Percentiles rank a stretch among this genome's conserved stretches.
These are phyloP conservation scores for Pyrenula aspistea DNA, from an alignment of 495 filamentous ascomycete species.

Conservation along the genomic window DNA sequence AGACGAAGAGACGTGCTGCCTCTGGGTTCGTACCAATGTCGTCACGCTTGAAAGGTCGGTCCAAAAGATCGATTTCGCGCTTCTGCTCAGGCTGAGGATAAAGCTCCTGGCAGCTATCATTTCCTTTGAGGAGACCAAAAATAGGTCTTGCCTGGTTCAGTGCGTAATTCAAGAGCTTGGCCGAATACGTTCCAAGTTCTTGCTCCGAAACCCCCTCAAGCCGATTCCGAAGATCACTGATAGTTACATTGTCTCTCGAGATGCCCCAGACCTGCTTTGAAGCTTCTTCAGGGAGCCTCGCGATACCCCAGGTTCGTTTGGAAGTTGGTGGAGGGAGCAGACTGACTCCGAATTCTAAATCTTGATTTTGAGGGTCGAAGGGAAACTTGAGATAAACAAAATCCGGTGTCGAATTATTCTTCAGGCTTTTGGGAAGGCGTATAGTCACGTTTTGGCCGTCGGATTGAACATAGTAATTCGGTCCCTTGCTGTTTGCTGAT, in stretches of 20 bases:
- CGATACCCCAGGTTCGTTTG: too few relatives aligned
- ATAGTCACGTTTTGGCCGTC: neutral
- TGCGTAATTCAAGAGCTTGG: neutral
- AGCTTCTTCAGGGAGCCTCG: too few relatives aligned
- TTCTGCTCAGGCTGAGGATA: neutral
- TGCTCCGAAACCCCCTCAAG: neutral
- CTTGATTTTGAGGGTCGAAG: neutral
- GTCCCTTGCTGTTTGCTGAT: neutral
- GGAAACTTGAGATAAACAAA: neutral
- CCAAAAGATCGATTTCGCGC: neutral
- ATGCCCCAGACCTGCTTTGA: neutral
- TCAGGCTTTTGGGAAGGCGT: neutral
- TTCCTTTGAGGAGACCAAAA: neutral
- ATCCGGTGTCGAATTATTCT: neutral
- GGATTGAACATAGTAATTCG: neutral
- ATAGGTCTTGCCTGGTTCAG: neutral
- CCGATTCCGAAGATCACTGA: neutral
- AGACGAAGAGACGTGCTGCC: too few relatives aligned
- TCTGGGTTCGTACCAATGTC: too few relatives aligned
- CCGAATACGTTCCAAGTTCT: neutral
- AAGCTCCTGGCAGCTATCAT: neutral
- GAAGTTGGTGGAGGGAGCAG: neutral
- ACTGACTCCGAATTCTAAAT: neutral
- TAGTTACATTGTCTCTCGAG: neutral
- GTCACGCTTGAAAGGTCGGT: too few relatives aligned